A percentile compares a stretch with the other conserved stretches of the same genome.
These are phyloP conservation scores for Rhizophora mangle DNA, from an alignment of 345 rosid genomes.

Conservation along the genomic window DNA sequence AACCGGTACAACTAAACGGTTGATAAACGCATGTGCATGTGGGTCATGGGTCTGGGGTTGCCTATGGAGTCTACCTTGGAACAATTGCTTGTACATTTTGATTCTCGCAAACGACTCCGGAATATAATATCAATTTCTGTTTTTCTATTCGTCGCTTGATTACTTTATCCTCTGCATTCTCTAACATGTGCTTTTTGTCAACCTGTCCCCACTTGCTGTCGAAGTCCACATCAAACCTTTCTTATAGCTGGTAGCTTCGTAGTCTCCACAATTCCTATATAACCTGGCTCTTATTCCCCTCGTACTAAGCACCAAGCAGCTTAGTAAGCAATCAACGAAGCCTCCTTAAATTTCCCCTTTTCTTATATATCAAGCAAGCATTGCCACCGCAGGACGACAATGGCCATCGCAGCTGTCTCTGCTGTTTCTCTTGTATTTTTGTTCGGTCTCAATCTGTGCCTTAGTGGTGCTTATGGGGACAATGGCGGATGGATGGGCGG, in stretches of 20 bases:
- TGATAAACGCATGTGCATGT: conserved; percentile 15
- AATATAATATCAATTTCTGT: conserved; percentile 5
- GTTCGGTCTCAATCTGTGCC: conserved; percentile 25
- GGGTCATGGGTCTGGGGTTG: conserved; percentile 5
- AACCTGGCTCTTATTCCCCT: not conserved
- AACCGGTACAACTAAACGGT: not conserved
- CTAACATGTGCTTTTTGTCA: conserved; percentile 11
- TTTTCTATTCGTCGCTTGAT: not conserved
- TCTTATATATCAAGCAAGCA: not conserved
- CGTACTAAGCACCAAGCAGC: not conserved
- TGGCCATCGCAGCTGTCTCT: conserved; percentile 27
- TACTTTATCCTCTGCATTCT: not conserved
- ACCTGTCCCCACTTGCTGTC: conserved; percentile 18
- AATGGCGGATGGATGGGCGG: conserved; percentile 56
- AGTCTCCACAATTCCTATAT: conserved; percentile 12
- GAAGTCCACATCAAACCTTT: conserved; percentile 16
- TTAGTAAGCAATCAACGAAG: not conserved
- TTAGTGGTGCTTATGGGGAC: conserved; percentile 44
- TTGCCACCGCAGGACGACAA: conserved; percentile 13
- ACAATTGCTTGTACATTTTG: conserved; percentile 65
- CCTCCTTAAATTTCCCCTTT: not conserved
- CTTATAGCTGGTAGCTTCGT: not conserved
- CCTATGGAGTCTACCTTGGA: conserved; percentile 15
- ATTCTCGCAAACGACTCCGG: conserved; percentile 25
- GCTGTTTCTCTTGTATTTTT: conserved; percentile 27